A percentile compares a stretch with the other conserved stretches of the same genome.
Conservation (phyloP, 345 rosid species). For the Syzygium jambos region DNA sequence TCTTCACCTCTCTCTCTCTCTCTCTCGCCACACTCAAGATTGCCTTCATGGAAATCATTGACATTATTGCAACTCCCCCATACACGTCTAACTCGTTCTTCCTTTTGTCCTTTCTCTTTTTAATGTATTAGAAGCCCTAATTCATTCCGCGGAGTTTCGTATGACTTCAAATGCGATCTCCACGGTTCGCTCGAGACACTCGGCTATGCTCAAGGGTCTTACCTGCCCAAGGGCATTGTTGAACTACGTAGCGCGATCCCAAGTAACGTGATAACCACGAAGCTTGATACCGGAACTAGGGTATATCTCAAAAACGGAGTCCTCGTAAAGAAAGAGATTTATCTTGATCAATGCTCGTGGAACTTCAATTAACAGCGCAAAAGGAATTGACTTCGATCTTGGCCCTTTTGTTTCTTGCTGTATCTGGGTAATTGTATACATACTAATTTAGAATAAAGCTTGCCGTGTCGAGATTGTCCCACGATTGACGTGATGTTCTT, state of each 20-base stretch:
- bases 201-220: background rate
- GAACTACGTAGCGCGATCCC: background rate
- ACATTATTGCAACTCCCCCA: background rate
- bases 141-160: background rate
- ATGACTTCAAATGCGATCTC: background rate
- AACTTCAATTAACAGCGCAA: background rate
- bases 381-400: background rate
- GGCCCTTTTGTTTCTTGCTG: background rate
- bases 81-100: background rate
- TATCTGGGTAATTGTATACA: background rate
- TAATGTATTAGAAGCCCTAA: background rate
- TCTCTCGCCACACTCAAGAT: background rate
- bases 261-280: background rate
- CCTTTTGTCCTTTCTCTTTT: background rate
- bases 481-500: background rate
- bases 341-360: background rate
- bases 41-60: background rate
- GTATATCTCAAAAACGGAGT: background rate
- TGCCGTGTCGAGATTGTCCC: background rate
- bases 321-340: background rate
- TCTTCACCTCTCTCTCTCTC: slow-evolving; percentile 5
- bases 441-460: background rate
- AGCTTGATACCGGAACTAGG: background rate
- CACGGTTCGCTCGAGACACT: background rate
- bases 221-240: background rate